Conservation (phyloP, 805 yeast species). For the Metschnikowia proteae region DNA sequence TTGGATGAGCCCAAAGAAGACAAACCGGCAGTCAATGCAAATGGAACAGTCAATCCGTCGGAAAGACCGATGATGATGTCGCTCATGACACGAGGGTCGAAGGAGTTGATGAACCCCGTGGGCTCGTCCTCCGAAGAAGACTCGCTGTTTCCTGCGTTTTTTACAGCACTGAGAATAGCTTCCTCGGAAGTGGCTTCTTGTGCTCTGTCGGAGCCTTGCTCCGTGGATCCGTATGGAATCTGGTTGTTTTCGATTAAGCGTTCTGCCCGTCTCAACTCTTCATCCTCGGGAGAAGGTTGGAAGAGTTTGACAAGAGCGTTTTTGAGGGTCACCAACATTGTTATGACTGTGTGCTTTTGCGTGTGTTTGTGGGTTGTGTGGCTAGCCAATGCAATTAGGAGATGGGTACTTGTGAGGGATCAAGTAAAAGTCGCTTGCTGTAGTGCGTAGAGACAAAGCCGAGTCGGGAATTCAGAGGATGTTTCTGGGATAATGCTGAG, state of each 20-base stretch:
- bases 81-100: slow-evolving; percentile 91
- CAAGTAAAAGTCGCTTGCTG: neutral
- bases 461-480: neutral
- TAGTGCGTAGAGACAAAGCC: slow-evolving; percentile 1
- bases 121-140: slow-evolving; percentile 16
- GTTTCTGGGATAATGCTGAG: neutral
- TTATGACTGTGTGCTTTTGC: neutral
- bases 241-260: slow-evolving; percentile 31
- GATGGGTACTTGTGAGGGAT: neutral
- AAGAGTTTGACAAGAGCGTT: slow-evolving; percentile 31
- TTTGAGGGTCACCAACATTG: slow-evolving; percentile 25
- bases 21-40: slow-evolving; percentile 95
- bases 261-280: slow-evolving; percentile 30
- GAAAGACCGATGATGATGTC: slow-evolving; percentile 91
- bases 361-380: slow-evolving; percentile 1
- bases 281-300: slow-evolving; percentile 19
- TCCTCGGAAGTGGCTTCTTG: slow-evolving; percentile 37
- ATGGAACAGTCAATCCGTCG: slow-evolving; percentile 97
- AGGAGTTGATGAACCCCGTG: slow-evolving; percentile 44
- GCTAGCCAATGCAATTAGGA: neutral
- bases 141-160: slow-evolving; percentile 21
- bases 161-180: slow-evolving; percentile 30
- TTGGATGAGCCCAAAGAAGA: slow-evolving; percentile 85
- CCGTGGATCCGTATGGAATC: slow-evolving; percentile 36
- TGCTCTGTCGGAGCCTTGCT: slow-evolving; percentile 27